Conservation (phyloP, 345 rosid species). For the Hirschfeldia incana region DNA sequence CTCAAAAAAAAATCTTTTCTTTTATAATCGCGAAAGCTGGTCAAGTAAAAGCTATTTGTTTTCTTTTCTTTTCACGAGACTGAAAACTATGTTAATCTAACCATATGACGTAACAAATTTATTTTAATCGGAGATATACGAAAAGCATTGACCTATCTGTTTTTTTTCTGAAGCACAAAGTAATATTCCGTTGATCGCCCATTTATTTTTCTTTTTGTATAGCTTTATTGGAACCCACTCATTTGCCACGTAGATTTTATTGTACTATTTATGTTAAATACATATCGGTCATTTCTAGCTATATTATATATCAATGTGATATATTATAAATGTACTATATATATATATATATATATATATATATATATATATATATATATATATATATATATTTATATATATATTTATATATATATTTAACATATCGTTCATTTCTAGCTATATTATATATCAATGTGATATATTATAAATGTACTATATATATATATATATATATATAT, state of each 20-base stretch:
- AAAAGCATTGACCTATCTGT: conserved; percentile 16
- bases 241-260: conserved; percentile 16
- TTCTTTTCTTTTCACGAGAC: background rate
- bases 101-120: background rate
- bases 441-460: background rate
- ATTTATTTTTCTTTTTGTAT: background rate
- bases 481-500: too few species aligned
- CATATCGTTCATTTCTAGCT: background rate
- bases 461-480: background rate
- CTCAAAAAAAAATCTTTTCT: background rate
- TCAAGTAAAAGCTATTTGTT: background rate
- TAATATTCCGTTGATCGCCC: conserved; percentile 20
- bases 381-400: too few species aligned
- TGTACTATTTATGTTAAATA: background rate
- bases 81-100: background rate
- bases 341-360: too few species aligned
- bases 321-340: background rate
- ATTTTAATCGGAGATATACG: background rate
- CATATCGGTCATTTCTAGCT: background rate
- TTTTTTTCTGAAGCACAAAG: conserved; percentile 4
- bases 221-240: conserved; percentile 33
- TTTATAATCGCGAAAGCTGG: background rate
- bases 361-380: background rate
- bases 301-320: background rate
- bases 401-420: background rate